Conservation (phyloP, 495 filamentous ascomycete genomes). For the Oidiodendron maius region DNA sequence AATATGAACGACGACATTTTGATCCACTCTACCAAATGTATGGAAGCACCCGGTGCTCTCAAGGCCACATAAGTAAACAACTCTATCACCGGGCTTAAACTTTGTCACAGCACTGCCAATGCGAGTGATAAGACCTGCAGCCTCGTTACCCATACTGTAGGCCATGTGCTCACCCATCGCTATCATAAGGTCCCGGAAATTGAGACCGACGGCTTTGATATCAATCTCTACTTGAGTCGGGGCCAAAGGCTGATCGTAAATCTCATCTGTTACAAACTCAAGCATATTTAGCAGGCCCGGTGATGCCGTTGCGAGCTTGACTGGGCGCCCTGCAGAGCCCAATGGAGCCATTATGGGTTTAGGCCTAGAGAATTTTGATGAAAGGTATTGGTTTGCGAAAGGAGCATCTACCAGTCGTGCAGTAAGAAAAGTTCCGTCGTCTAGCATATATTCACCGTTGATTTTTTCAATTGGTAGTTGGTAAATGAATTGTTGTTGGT, state of each 20-base stretch:
- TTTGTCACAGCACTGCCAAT: neutral
- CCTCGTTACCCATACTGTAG: too few species aligned
- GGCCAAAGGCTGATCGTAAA: neutral
- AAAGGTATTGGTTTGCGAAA: conserved; percentile 25
- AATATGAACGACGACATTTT: too few species aligned
- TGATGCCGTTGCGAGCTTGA: conserved; percentile 8
- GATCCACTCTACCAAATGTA: too few species aligned
- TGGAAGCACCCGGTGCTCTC: too few species aligned
- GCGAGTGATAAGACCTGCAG: too few species aligned
- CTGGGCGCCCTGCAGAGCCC: conserved; percentile 14
- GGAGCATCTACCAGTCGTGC: conserved; percentile 28
- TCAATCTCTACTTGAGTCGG: conserved; percentile 33
- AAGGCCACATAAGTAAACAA: too few species aligned
- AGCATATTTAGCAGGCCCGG: conserved; percentile 15
- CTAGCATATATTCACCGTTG: conserved; percentile 8
- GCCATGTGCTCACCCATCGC: conserved; percentile 29
- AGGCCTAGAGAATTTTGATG: conserved; percentile 8
- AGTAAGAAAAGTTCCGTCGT: conserved; percentile 3
- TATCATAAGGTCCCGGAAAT: conserved; percentile 36
- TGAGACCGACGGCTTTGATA: conserved; percentile 31
- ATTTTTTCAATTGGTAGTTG: conserved; percentile 2
- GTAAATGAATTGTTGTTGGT: conserved; percentile 6
- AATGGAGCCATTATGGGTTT: conserved; percentile 13
- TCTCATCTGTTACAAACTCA: conserved; percentile 10
- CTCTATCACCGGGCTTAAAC: neutral